These are phyloP conservation scores for Hymenoscyphus fraxineus DNA, from an alignment of 2,329 filamentous ascomycete genomes.

Conservation along the genomic window DNA sequence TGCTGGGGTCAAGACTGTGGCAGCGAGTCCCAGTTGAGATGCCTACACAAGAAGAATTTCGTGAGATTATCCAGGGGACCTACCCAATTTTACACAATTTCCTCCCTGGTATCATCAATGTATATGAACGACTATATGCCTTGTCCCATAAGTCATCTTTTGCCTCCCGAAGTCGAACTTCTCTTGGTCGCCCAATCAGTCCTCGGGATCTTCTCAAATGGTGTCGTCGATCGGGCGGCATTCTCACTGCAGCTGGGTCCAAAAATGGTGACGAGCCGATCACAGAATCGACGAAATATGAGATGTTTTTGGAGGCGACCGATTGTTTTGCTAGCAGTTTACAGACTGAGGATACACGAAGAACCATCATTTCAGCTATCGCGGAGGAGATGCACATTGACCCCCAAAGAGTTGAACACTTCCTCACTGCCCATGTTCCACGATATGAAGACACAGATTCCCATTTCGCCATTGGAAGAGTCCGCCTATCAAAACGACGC, in stretches of 20 bases:
- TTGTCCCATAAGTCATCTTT: slow-evolving; percentile 43
- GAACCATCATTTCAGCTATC: slow-evolving; percentile 62
- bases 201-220: slow-evolving; percentile 86
- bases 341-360: slow-evolving; percentile 59
- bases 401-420: slow-evolving; percentile 74
- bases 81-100: slow-evolving; percentile 68
- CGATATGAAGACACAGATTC: slow-evolving; percentile 58
- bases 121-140: slow-evolving; percentile 52
- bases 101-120: slow-evolving; percentile 54
- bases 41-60: slow-evolving; percentile 66
- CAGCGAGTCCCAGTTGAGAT: slow-evolving; percentile 66
- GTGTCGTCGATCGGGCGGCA: slow-evolving; percentile 70
- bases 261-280: slow-evolving; percentile 67
- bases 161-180: slow-evolving; percentile 45
- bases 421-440: slow-evolving; percentile 70
- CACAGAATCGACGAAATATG: slow-evolving; percentile 67
- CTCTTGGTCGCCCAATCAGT: slow-evolving; percentile 52
- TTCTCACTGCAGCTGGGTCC: slow-evolving; percentile 58
- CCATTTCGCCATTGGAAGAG: slow-evolving; percentile 63
- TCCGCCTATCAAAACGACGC: slow-evolving; percentile 52
- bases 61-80: slow-evolving; percentile 65
- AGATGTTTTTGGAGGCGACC: slow-evolving; percentile 88
- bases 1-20: slow-evolving; percentile 88
- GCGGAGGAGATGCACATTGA: slow-evolving; percentile 86
- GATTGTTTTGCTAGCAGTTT: slow-evolving; percentile 88